Base-by-base conservation (phyloP, 441 rosid species). In the Syzygium malaccense region DNA sequence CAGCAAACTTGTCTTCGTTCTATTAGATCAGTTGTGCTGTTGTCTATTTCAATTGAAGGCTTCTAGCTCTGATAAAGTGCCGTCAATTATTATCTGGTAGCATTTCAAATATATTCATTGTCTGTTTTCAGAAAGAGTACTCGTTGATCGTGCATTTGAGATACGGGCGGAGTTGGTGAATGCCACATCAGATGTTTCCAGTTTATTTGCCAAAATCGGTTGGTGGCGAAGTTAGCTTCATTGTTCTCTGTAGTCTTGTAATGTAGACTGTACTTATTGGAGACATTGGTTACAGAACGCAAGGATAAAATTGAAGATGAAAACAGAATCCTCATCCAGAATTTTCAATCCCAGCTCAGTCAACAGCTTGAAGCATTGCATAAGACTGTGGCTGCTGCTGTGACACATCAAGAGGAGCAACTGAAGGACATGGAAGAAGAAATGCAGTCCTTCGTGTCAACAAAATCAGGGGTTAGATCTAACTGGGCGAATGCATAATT, bases 261-360 rank as follows among this genome's bases (percentile, higher is more conserved):
- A 60, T 23, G 23, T 86, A 14, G 41, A 64, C 56, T 41, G 54
- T 41, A 32, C 55, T 86, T 66, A 85, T 85, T 87, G 51, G 54
- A 57, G 64, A 85, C 91, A 60, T 55, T 88, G 90, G 58, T 88
- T 93, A 90, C 96, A 97, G 99, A 97, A 91, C 91, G 98, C 92
- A 98, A 97, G 92, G 99, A 97, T 90, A 96, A 94, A 92, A 97
- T 97, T 86, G 99, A 98, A 93, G 98, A 96, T 91, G 96, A 94
- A 80, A 98, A 98, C 86, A 95, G 92, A 93, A 88, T 92, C 57
- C 96, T 97, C 85, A 93, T 97, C 90, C 97, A 93, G 92, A 95
- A 92, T 87, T 98, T 96, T 90, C 98, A 95, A 92, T 93, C 95
- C 91, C 96, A 96, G 58, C 71, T 98, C 90, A 94, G 95, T 86